Conservation (phyloP, 1,284 basidiomycete genomes). For the Cryptococcus sp. region DNA sequence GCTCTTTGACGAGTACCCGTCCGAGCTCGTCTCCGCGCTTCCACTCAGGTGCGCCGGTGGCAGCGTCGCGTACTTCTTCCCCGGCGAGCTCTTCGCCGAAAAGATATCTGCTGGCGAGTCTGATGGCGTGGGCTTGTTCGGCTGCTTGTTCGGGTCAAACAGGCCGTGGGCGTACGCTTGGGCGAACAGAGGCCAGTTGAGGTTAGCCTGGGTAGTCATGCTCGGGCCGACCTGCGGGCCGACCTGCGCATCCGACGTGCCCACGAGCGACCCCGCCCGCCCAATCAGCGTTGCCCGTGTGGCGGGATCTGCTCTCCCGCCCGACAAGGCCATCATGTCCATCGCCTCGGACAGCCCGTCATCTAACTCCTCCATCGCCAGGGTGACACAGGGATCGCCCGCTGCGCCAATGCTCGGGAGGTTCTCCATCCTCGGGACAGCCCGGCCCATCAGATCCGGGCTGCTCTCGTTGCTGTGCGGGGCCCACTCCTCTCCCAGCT, state of each 20-base stretch:
- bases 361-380: slow-evolving; percentile 13
- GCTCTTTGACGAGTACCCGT: slow-evolving; percentile 10
- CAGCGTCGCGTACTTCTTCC: slow-evolving; percentile 15
- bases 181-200: slow-evolving; percentile 67
- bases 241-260: background rate
- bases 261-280: slow-evolving; percentile 14
- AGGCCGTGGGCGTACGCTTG: slow-evolving; percentile 68
- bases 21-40: slow-evolving; percentile 4
- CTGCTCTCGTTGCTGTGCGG: background rate
- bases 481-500: background rate
- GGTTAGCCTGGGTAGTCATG: slow-evolving; percentile 1
- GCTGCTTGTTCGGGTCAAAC: slow-evolving; percentile 75
- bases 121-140: slow-evolving; percentile 57
- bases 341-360: slow-evolving; percentile 16
- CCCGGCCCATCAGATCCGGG: background rate
- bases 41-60: background rate
- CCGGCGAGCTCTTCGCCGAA: slow-evolving; percentile 28
- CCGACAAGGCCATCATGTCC: slow-evolving; percentile 20
- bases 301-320: background rate
- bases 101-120: slow-evolving; percentile 15
- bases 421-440: background rate
- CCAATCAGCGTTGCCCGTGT: slow-evolving; percentile 14
- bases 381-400: slow-evolving; percentile 15
- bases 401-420: slow-evolving; percentile 1
- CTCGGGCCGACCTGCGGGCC: background rate